phyloP scores from a whole-genome alignment of 495 filamentous ascomycete genomes.

The Penicillium bialowiezense region DNA sequence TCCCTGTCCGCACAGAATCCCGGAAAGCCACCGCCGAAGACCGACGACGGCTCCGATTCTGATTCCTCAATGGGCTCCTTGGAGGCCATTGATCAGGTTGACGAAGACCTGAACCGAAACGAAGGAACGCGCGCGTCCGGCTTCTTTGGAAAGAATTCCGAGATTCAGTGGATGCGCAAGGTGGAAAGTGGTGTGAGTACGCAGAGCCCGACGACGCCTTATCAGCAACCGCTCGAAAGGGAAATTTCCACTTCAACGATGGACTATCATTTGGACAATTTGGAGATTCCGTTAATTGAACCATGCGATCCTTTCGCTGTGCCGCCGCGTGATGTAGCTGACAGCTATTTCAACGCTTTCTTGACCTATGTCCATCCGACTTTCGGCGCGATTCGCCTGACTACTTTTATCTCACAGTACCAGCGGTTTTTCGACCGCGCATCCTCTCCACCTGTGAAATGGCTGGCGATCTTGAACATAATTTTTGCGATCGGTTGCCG shows the following conservation, averaged over 20 bases:
- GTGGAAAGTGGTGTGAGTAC: conserved; percentile 28
- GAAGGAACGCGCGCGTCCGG: conserved; percentile 49
- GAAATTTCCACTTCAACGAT: conserved; percentile 32
- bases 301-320: conserved; percentile 47
- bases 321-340: conserved; percentile 49
- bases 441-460: conserved; percentile 34
- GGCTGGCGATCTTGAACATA: conserved; percentile 61
- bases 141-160: conserved; percentile 63
- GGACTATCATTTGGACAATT: conserved; percentile 58
- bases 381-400: conserved; percentile 53
- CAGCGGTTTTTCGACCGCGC: conserved; percentile 26
- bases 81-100: conserved; percentile 54
- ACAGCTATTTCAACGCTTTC: conserved; percentile 53
- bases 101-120: conserved; percentile 56
- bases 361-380: conserved; percentile 55
- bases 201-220: background rate
- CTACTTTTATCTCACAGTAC: conserved; percentile 41
- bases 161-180: conserved; percentile 58
- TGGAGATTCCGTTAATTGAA: conserved; percentile 39
- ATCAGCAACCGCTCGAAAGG: background rate
- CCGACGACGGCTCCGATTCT: conserved; percentile 13
- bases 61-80: conserved; percentile 52
- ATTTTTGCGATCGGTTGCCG: conserved; percentile 61
- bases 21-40: background rate
- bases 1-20: conserved; percentile 1